Base-by-base conservation (phyloP, 2,329 filamentous ascomycete species). In the Diplodia intermedia region DNA sequence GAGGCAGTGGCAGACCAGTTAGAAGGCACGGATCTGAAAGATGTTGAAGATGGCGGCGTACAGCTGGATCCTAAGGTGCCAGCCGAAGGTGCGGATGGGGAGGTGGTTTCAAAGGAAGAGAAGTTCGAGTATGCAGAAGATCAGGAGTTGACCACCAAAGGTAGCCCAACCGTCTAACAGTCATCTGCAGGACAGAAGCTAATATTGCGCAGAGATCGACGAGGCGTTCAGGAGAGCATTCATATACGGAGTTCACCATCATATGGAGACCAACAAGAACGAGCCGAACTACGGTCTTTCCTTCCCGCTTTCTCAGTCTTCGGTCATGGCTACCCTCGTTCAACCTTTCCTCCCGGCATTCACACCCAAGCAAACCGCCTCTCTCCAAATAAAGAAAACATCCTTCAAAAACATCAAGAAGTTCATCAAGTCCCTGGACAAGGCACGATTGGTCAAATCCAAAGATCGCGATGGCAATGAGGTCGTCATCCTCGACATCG, bases 361-460 rank as follows among this genome's bases (percentile, higher is more conserved):
- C 74, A 86, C 83, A 12, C 79, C 86, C 5, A 81, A 84, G 23
- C 83, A 88, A 73, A 81, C 82, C 2, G 84, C 84, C 67, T 86
- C 82, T 69, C 84, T 89, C 65, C 86, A 89, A 71, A 89, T 91
- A 77, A 91, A 90, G 74, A 91, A 90, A 78, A 89, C 88, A 3
- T 88, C 86, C 70, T 90, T 87, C 86, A 91, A 91, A 78, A 90
- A 86, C 69, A 84, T 89, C 69, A 89, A 88, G 74, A 91, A 90
- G 71, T 90, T 91, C 75, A 85, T 91, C 77, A 91, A 90, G 72
- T 81, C 86, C 65, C 80, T 91, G 11, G 88, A 90, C 75, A 91
- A 90, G 76, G 80, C 86, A 57, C 76, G 82, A 20, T 79, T 90
- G n/a, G 77, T 90, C 71, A 90, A 88, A 73, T 84, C 83, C 55